Evolutionary conservation across 306 rosid genomes (phyloP).

Genomic region (Citrullus colocynthis): DNA sequence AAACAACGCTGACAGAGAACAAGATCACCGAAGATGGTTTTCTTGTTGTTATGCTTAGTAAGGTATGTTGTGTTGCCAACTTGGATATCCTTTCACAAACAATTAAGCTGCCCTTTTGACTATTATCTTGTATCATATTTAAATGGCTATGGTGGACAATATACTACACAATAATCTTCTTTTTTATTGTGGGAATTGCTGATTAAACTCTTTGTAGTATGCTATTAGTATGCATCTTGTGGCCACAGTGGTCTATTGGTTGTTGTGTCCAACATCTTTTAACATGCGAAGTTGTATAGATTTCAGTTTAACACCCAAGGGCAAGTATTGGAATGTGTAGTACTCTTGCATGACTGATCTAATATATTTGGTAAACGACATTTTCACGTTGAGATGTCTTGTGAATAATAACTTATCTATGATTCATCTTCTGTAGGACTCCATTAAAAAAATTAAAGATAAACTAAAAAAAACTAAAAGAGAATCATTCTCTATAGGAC

Average conservation of each 20-base stretch:
- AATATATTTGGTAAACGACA: background rate
- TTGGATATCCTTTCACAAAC: background rate
- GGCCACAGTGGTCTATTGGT: background rate
- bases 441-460: background rate
- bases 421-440: background rate
- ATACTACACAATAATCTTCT: background rate
- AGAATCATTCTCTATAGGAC: background rate
- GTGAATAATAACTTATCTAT: background rate
- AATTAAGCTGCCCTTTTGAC: background rate
- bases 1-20: slow-evolving; percentile 60
- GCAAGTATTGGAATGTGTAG: background rate
- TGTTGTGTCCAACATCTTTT: background rate
- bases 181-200: background rate
- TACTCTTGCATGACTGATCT: background rate
- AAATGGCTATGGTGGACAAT: background rate
- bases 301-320: background rate
- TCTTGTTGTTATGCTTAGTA: slow-evolving; percentile 93
- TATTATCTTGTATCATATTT: background rate
- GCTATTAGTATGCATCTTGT: background rate
- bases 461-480: no score
- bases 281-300: background rate
- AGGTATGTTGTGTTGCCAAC: slow-evolving; percentile 29
- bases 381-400: background rate
- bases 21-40: slow-evolving; percentile 73
- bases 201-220: background rate